These are phyloP conservation scores for Entonaema liquescens DNA, from an alignment of 495 filamentous ascomycete genomes.

Conservation along the genomic window DNA sequence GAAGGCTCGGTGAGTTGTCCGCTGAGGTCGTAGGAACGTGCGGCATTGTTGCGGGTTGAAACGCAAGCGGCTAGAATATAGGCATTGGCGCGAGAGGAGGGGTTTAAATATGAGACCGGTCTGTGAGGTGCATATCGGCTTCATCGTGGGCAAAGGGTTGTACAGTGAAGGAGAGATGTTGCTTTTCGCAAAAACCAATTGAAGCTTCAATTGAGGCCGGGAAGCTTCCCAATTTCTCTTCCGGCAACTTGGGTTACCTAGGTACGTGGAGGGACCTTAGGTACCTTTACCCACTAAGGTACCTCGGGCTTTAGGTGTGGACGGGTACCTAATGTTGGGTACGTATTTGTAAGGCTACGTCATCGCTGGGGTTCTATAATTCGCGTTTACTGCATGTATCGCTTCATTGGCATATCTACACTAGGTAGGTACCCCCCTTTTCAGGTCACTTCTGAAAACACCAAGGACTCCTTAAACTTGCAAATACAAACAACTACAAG, in stretches of 20 bases:
- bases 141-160: constrained; percentile 34
- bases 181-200: not conserved
- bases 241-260: not conserved
- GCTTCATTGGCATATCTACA: not conserved
- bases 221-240: not conserved
- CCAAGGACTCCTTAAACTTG: no score
- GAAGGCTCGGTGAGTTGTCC: constrained; percentile 42
- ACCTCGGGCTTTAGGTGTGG: no score
- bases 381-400: not conserved
- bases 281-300: no score
- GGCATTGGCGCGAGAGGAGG: constrained; percentile 7
- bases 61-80: constrained; percentile 7
- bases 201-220: not conserved
- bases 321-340: constrained; percentile 8
- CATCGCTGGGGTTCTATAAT: not conserved
- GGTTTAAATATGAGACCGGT: constrained; percentile 16
- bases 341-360: not conserved
- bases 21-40: constrained; percentile 47
- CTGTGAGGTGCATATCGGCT: constrained; percentile 33
- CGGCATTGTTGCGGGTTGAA: constrained; percentile 42
- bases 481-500: no score
- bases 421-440: no score
- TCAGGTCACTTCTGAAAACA: no score
- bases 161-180: not conserved
- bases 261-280: not conserved